Conservation (phyloP, 2,329 filamentous ascomycete genomes). For the Colletotrichum falcatum region DNA sequence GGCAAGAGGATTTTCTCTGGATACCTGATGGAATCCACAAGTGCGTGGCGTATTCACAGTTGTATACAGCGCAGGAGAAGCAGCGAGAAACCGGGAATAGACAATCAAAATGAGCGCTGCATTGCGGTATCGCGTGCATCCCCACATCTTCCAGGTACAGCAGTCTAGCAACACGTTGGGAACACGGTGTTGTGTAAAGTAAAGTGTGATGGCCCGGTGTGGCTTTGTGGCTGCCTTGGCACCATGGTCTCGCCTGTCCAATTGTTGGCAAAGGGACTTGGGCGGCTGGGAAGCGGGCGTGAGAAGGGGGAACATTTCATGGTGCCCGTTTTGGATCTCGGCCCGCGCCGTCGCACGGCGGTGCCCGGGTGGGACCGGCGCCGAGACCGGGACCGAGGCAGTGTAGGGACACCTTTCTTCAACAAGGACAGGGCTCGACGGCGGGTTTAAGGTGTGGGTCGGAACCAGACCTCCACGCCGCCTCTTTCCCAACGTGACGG, state of each 20-base stretch:
- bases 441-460: conserved; percentile 50
- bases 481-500: not conserved
- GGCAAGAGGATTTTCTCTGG: not conserved
- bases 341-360: conserved; percentile 48
- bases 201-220: not conserved
- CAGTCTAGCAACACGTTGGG: not conserved
- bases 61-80: not conserved
- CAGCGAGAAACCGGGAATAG: no score
- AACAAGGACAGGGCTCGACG: no score
- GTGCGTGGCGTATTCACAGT: not conserved
- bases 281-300: no score
- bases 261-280: no score
- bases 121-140: not conserved
- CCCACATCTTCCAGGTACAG: not conserved
- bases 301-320: no score
- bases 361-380: conserved; percentile 52
- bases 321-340: conserved; percentile 52
- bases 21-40: no score
- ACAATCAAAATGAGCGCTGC: no score
- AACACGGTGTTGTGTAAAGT: conserved; percentile 5
- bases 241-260: not conserved
- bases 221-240: conserved; percentile 18
- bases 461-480: not conserved
- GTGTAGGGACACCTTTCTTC: no score
- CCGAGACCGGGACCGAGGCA: conserved; percentile 30